Evolutionary conservation across 176 grass and related monocot species (phyloP).

Genomic region (Neostapfia colusana): DNA sequence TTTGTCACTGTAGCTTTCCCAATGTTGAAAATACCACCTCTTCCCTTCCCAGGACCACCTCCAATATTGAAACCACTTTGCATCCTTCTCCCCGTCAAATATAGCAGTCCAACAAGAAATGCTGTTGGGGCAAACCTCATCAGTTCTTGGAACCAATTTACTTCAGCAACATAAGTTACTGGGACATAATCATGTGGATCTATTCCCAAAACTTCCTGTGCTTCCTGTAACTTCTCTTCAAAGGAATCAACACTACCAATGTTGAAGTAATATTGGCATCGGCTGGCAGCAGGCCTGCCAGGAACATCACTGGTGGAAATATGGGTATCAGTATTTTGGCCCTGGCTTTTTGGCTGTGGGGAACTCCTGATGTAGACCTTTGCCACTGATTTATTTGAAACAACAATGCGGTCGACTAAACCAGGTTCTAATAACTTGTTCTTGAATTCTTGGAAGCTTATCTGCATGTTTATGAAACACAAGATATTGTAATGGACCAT

Average conservation of each 20-base stretch:
- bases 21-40: constrained; percentile 71
- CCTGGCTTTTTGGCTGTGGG: constrained; percentile 39
- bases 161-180: constrained; percentile 69
- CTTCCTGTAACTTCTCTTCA: constrained; percentile 89
- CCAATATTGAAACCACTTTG: constrained; percentile 66
- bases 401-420: constrained; percentile 89
- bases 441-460: constrained; percentile 97
- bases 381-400: constrained; percentile 85
- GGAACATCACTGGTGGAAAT: constrained; percentile 52
- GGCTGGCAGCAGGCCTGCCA: constrained; percentile 44
- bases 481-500: background rate
- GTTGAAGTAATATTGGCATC: constrained; percentile 83
- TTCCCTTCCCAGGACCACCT: constrained; percentile 51
- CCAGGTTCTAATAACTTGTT: constrained; percentile 85
- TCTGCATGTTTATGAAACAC: constrained; percentile 42
- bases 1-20: constrained; percentile 87
- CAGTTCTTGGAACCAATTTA: constrained; percentile 64
- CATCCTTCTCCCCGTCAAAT: constrained; percentile 55
- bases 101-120: constrained; percentile 67
- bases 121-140: constrained; percentile 60
- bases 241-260: constrained; percentile 96
- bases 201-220: constrained; percentile 61
- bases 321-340: constrained; percentile 45
- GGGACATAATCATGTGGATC: constrained; percentile 85
- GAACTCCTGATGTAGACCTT: constrained; percentile 75